Evolutionary conservation across 164 flowering plant genomes (phyloP).

Genomic region (Aristolochia contorta): DNA sequence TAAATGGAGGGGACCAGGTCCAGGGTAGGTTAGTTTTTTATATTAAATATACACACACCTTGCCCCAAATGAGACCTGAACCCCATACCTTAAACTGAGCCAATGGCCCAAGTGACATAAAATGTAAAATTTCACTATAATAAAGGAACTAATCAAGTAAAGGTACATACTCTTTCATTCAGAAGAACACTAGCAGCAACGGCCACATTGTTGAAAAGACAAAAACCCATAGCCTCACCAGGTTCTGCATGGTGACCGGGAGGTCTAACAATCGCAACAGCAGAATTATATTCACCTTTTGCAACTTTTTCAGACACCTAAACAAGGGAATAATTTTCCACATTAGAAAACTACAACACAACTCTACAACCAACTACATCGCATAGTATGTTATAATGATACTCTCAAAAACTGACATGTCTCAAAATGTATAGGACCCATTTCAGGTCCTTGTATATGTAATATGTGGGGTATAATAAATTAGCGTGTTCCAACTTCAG

Average conservation of each 20-base stretch:
- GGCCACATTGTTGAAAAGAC: constrained; percentile 89
- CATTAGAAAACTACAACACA: neutral
- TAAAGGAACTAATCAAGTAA: neutral
- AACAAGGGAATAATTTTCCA: neutral
- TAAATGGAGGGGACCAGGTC: too few species aligned
- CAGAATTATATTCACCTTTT: constrained; percentile 70
- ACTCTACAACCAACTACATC: neutral
- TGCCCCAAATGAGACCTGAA: too few species aligned
- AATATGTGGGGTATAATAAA: too few species aligned
- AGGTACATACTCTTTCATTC: constrained; percentile 55
- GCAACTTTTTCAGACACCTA: constrained; percentile 85
- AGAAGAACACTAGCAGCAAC: constrained; percentile 66
- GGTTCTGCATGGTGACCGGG: constrained; percentile 98
- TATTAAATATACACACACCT: too few species aligned
- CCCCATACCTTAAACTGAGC: too few species aligned
- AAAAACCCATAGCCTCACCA: constrained; percentile 91
- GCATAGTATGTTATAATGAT: neutral
- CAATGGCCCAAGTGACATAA: too few species aligned
- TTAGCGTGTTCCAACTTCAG: too few species aligned
- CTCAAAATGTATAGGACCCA: too few species aligned
- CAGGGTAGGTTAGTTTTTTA: too few species aligned
- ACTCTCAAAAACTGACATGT: too few species aligned
- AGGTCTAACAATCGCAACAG: constrained; percentile 93
- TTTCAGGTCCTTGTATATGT: too few species aligned
- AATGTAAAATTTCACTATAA: neutral